phyloP scores from a whole-genome alignment of 768 basidiomycete species.

The Austroboletus eburneus region DNA sequence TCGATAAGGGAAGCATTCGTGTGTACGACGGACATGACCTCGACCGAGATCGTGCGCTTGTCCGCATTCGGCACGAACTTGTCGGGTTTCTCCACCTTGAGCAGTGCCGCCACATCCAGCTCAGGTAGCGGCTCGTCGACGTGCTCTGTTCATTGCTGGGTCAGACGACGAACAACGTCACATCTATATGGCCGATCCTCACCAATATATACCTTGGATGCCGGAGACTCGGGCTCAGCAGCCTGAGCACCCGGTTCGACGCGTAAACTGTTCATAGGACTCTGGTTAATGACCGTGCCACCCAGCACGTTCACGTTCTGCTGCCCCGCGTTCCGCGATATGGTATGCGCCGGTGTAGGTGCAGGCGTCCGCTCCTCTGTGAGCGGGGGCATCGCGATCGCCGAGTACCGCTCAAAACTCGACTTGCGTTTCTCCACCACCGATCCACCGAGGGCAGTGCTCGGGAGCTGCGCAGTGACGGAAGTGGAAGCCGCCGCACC shows the following conservation, averaged over 20 bases:
- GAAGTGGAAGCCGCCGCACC: neutral
- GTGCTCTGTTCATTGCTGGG: conserved; percentile 30
- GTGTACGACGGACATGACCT: conserved; percentile 59
- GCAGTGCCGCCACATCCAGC: conserved; percentile 46
- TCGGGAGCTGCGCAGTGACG: conserved; percentile 7
- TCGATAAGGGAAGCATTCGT: conserved; percentile 44
- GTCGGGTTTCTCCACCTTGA: conserved; percentile 25
- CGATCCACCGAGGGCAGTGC: conserved; percentile 10
- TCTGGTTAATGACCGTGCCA: conserved; percentile 8
- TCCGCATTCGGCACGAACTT: conserved; percentile 31
- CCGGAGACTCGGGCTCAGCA: neutral
- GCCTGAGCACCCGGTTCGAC: neutral
- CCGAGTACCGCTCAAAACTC: conserved; percentile 64
- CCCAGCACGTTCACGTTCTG: neutral
- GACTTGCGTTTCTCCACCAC: conserved; percentile 58
- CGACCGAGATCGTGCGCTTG: conserved; percentile 63
- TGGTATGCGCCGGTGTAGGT: conserved; percentile 50
- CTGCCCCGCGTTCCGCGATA: conserved; percentile 34
- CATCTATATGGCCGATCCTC: conserved; percentile 5
- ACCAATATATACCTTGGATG: conserved; percentile 33
- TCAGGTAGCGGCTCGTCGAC: conserved; percentile 42
- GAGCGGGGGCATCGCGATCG: conserved; percentile 58
- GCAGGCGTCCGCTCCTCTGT: conserved; percentile 64
- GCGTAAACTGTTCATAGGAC: conserved; percentile 10
- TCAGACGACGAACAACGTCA: neutral